Conservation (phyloP, 1,139 yeast genomes). For the Pichia sp. region DNA sequence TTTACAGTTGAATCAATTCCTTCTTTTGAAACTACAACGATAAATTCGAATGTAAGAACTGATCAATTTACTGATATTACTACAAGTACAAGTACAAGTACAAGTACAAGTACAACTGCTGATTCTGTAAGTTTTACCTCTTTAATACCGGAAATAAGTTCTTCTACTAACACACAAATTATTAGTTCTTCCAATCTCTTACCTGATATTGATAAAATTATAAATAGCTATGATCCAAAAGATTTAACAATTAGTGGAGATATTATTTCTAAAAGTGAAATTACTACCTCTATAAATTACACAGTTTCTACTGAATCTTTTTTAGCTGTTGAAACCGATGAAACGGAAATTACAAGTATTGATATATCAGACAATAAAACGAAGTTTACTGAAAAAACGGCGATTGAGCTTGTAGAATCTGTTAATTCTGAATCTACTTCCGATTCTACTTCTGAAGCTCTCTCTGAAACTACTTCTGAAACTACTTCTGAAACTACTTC, state of each 20-base stretch:
- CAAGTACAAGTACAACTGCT: conserved; percentile 17
- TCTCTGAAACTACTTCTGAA: no score
- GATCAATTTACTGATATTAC: no score
- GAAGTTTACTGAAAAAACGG: no score
- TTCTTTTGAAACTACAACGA: conserved; percentile 21
- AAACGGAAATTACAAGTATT: background rate
- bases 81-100: no score
- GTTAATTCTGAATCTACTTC: no score
- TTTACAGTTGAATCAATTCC: conserved; percentile 31
- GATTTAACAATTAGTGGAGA: conserved; percentile 9
- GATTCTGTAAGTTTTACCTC: background rate
- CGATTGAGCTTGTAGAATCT: no score
- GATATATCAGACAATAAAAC: no score
- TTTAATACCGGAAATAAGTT: background rate
- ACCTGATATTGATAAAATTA: no score
- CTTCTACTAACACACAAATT: background rate
- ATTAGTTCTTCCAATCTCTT: no score
- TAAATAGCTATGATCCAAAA: background rate
- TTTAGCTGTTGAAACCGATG: background rate
- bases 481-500: no score
- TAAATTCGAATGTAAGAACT: no score
- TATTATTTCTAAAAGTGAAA: conserved; percentile 4
- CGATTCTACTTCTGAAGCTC: no score
- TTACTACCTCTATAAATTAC: conserved; percentile 1
- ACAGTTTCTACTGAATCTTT: background rate